Conservation (phyloP, 2,329 filamentous ascomycete genomes). For the Didymella glomerata region DNA sequence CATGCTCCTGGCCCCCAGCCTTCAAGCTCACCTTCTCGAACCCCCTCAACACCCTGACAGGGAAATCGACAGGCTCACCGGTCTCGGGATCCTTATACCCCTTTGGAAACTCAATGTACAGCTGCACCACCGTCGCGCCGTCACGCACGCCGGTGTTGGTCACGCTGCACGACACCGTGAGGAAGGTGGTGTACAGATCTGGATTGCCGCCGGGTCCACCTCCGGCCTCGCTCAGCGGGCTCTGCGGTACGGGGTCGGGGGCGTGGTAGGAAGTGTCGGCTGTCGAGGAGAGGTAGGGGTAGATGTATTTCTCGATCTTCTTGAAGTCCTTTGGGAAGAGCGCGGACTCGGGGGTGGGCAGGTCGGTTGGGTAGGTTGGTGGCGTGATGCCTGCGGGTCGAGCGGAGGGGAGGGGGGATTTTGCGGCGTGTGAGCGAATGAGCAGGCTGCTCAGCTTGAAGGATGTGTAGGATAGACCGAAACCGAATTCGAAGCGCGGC, state of each 20-base stretch:
- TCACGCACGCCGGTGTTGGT: slow-evolving; percentile 67
- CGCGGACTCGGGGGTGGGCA: slow-evolving; percentile 65
- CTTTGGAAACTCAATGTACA: slow-evolving; percentile 63
- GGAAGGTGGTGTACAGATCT: slow-evolving; percentile 67
- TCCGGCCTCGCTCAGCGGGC: slow-evolving; percentile 67
- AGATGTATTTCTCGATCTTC: slow-evolving; percentile 74
- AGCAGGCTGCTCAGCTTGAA: slow-evolving; percentile 70
- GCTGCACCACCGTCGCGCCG: slow-evolving; percentile 65
- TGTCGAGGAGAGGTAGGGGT: slow-evolving; percentile 70
- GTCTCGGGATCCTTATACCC: slow-evolving; percentile 54
- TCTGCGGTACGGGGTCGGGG: slow-evolving; percentile 66
- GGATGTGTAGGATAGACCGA: slow-evolving; percentile 80
- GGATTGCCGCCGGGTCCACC: slow-evolving; percentile 75
- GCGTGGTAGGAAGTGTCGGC: slow-evolving; percentile 58
- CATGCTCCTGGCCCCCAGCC: slow-evolving; percentile 34
- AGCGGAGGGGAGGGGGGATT: slow-evolving; percentile 49
- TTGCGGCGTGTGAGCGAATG: slow-evolving; percentile 54
- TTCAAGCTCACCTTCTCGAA: slow-evolving; percentile 55
- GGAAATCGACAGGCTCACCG: slow-evolving; percentile 66
- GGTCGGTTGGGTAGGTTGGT: slow-evolving; percentile 59
- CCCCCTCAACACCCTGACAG: slow-evolving; percentile 50
- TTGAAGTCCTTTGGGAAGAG: slow-evolving; percentile 69
- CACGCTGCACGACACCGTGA: slow-evolving; percentile 62
- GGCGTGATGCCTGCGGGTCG: slow-evolving; percentile 49
- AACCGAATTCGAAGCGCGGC: slow-evolving; percentile 87